Percentiles rank a stretch among this genome's conserved stretches.
These are phyloP conservation scores for Theileria parva DNA, from an alignment of 169 alveolate species.

Conservation along the genomic window DNA sequence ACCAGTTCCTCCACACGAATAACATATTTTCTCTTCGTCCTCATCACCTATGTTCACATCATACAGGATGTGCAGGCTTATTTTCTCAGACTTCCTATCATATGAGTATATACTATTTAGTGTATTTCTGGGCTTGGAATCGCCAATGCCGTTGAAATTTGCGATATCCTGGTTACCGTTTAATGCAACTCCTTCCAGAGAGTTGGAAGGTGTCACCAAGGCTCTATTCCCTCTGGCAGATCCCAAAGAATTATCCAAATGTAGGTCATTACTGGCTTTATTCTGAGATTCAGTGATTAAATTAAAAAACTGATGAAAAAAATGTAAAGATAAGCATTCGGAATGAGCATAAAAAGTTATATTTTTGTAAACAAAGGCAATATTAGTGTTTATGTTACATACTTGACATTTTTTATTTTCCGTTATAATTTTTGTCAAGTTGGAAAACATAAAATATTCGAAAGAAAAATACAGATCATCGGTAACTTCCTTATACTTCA, in stretches of 20 bases:
- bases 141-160: not conserved
- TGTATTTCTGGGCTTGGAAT: not conserved
- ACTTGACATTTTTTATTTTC: constrained; percentile 23
- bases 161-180: not conserved
- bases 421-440: constrained; percentile 19
- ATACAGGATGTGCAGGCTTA: not conserved
- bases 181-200: not conserved
- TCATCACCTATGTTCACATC: not conserved
- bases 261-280: not conserved
- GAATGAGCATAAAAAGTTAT: constrained; percentile 27
- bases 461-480: constrained; percentile 44
- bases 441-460: constrained; percentile 39
- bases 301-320: constrained; percentile 41
- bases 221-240: not conserved
- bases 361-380: constrained; percentile 16
- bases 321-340: constrained; percentile 36
- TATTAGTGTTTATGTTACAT: constrained; percentile 33
- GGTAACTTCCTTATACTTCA: not conserved
- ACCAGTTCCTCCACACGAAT: constrained; percentile 42
- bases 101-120: not conserved
- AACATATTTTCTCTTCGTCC: constrained; percentile 13
- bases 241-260: not conserved
- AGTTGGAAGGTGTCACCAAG: not conserved
- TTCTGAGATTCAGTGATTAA: constrained; percentile 1
- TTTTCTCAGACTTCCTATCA: not conserved